Percentiles rank a stretch among this genome's conserved stretches.
These are phyloP conservation scores for Jacaranda copaia DNA, from an alignment of 257 asterid species.

Conservation along the genomic window DNA sequence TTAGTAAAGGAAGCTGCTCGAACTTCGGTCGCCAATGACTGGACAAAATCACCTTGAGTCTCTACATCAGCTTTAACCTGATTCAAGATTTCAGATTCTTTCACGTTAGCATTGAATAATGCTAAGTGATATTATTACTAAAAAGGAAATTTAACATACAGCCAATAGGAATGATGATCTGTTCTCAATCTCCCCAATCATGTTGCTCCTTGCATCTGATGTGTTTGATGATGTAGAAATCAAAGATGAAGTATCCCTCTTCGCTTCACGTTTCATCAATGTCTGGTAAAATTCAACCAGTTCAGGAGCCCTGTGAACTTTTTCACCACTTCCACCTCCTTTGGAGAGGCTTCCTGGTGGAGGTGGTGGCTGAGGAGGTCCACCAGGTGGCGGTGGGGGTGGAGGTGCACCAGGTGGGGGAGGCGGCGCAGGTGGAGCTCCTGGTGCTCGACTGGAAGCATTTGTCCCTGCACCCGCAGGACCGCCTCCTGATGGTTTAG, in stretches of 20 bases:
- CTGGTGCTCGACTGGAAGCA: slow-evolving; percentile 48
- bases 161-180: slow-evolving; percentile 91
- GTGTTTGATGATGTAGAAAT: slow-evolving; percentile 66
- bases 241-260: slow-evolving; percentile 75
- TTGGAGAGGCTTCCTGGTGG: slow-evolving; percentile 74
- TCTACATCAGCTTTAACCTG: slow-evolving; percentile 99
- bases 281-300: slow-evolving; percentile 95
- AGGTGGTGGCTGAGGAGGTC: slow-evolving; percentile 94
- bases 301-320: slow-evolving; percentile 97
- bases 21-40: slow-evolving; percentile 90
- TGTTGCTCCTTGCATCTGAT: slow-evolving; percentile 84
- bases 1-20: slow-evolving; percentile 77
- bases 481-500: slow-evolving; percentile 64
- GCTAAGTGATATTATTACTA: neutral
- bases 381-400: slow-evolving; percentile 87
- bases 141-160: slow-evolving; percentile 53
- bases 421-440: slow-evolving; percentile 80
- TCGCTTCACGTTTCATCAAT: slow-evolving; percentile 91
- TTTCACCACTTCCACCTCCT: slow-evolving; percentile 74
- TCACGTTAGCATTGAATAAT: slow-evolving; percentile 34
- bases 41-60: slow-evolving; percentile 94
- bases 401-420: slow-evolving; percentile 83
- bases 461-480: slow-evolving; percentile 42
- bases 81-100: slow-evolving; percentile 32
- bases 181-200: slow-evolving; percentile 98